phyloP scores from a whole-genome alignment of 495 filamentous ascomycete species.

The Daldinia vernicosa region DNA sequence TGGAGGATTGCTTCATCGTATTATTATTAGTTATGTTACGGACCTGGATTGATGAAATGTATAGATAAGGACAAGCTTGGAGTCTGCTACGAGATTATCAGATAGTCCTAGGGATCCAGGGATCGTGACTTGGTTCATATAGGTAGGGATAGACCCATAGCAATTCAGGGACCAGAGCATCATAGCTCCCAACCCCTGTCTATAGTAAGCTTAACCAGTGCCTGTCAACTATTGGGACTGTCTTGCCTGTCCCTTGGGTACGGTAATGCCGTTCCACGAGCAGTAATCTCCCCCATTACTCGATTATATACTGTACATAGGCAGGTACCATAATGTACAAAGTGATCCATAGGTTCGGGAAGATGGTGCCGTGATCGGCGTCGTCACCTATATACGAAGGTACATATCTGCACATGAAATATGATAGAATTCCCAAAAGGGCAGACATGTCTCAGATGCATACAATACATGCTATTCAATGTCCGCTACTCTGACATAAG shows the following conservation, averaged over 20 bases:
- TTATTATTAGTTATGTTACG: slow-evolving; percentile 3
- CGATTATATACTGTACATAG: slow-evolving; percentile 1
- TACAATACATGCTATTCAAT: slow-evolving; percentile 20
- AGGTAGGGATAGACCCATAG: neutral
- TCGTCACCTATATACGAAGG: neutral
- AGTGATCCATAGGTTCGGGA: slow-evolving; percentile 9
- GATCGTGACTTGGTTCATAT: slow-evolving; percentile 9
- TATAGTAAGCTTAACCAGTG: slow-evolving; percentile 24
- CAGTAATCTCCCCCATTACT: slow-evolving; percentile 34
- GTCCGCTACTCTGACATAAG: slow-evolving; percentile 43
- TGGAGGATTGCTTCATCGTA: slow-evolving; percentile 1
- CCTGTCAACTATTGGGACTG: slow-evolving; percentile 8
- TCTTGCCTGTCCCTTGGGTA: slow-evolving; percentile 10
- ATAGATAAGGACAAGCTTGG: neutral
- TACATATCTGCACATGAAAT: slow-evolving; percentile 2
- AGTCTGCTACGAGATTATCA: neutral
- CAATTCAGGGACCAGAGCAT: slow-evolving; percentile 1
- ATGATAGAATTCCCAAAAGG: neutral
- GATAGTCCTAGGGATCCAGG: slow-evolving; percentile 20
- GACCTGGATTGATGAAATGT: neutral
- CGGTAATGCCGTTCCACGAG: slow-evolving; percentile 13
- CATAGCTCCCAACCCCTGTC: slow-evolving; percentile 7
- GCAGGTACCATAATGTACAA: neutral
- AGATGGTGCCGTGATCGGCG: slow-evolving; percentile 26
- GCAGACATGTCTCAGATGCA: neutral